These are phyloP conservation scores for Anisodus tanguticus DNA, from an alignment of 257 asterid species.

Conservation along the genomic window DNA sequence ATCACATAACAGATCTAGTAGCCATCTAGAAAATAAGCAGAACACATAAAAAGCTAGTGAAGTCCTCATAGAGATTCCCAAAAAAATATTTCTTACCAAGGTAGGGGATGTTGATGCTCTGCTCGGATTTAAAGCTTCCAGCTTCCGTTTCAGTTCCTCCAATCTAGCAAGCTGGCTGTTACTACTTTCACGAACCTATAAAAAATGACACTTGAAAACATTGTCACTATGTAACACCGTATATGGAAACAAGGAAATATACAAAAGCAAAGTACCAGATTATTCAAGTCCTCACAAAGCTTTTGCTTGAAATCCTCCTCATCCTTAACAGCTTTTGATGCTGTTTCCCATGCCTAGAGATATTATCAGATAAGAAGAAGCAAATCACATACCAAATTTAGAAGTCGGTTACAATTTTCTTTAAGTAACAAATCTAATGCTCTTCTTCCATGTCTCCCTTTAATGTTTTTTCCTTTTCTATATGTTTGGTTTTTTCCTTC, in stretches of 20 bases:
- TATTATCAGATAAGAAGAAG: conserved; percentile 18
- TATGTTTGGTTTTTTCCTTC: no score
- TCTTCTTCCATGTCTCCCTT: conserved; percentile 14
- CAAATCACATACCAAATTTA: neutral
- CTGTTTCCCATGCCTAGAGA: conserved; percentile 80
- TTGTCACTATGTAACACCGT: conserved; percentile 7
- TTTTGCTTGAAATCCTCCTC: conserved; percentile 75
- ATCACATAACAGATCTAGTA: conserved; percentile 11
- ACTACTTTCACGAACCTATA: conserved; percentile 88
- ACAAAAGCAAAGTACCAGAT: conserved; percentile 51
- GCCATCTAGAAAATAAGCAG: neutral
- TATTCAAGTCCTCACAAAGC: conserved; percentile 76
- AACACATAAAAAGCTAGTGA: neutral
- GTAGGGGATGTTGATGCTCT: conserved; percentile 55
- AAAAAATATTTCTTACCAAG: conserved; percentile 50
- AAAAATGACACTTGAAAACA: conserved; percentile 31
- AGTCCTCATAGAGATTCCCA: neutral
- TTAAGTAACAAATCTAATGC: neutral
- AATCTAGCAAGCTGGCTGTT: conserved; percentile 75
- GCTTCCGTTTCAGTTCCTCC: conserved; percentile 87
- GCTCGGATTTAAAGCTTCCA: conserved; percentile 85
- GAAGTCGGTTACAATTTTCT: neutral
- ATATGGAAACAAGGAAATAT: conserved; percentile 21
- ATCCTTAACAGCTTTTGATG: conserved; percentile 67
- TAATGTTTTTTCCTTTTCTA: neutral